Evolutionary conservation across 805 yeast genomes (phyloP).

Genomic region (Zygosaccharomyces gambellarensis): DNA sequence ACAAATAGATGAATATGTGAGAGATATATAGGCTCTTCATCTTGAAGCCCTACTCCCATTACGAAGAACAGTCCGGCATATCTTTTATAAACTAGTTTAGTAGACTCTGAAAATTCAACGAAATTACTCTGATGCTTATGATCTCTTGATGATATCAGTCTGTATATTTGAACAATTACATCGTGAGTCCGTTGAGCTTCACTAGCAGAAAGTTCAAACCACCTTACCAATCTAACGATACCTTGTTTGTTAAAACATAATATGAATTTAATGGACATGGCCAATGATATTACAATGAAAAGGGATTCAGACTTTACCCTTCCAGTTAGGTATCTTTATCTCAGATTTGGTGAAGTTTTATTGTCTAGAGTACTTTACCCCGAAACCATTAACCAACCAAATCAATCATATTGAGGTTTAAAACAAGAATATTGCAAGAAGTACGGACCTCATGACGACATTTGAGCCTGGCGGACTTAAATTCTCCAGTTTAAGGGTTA

Average conservation of each 20-base stretch:
- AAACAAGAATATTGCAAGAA: background rate
- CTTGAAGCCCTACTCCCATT: slow-evolving; percentile 72
- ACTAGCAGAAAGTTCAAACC: slow-evolving; percentile 47
- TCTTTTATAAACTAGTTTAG: slow-evolving; percentile 75
- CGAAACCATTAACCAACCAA: background rate
- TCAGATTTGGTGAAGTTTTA: background rate
- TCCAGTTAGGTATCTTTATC: background rate
- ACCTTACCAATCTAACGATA: slow-evolving; percentile 78
- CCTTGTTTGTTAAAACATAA: slow-evolving; percentile 90
- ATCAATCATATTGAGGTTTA: background rate
- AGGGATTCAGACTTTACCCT: background rate
- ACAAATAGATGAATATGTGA: slow-evolving; percentile 86
- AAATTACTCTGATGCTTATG: slow-evolving; percentile 78
- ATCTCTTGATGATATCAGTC: slow-evolving; percentile 76
- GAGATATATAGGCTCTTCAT: slow-evolving; percentile 76
- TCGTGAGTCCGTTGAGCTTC: slow-evolving; percentile 33
- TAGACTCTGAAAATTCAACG: slow-evolving; percentile 58
- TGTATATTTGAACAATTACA: slow-evolving; percentile 51
- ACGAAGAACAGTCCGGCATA: slow-evolving; percentile 91
- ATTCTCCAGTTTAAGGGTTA: slow-evolving; percentile 13
- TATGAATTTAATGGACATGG: slow-evolving; percentile 75
- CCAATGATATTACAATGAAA: background rate
- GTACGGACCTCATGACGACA: slow-evolving; percentile 5
- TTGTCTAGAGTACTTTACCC: background rate
- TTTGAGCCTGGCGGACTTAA: slow-evolving; percentile 7